These are phyloP conservation scores for Erythrobasidium hasegawianum DNA, from an alignment of 1,284 basidiomycete species.

Conservation along the genomic window DNA sequence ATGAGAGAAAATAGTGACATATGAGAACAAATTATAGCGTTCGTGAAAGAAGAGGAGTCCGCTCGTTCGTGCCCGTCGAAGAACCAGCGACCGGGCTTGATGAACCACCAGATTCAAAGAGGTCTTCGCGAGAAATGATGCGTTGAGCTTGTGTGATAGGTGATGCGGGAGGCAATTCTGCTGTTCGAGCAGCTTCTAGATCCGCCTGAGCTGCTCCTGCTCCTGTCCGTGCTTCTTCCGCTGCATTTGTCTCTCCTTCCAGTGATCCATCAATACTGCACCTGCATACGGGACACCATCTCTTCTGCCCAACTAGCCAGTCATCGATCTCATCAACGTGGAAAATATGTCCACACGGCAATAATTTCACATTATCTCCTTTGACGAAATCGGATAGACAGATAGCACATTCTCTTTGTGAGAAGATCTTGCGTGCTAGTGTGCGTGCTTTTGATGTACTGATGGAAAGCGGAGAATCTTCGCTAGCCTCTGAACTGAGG, in stretches of 20 bases:
- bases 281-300: slow-evolving; percentile 49
- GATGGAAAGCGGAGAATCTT: neutral
- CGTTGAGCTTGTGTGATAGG: slow-evolving; percentile 5
- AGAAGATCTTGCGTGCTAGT: slow-evolving; percentile 30
- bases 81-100: slow-evolving; percentile 14
- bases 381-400: slow-evolving; percentile 77
- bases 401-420: slow-evolving; percentile 64
- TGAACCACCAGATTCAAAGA: neutral
- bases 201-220: too few relatives aligned
- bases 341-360: slow-evolving; percentile 86
- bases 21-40: too few relatives aligned
- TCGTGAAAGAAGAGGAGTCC: slow-evolving; percentile 14
- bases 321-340: slow-evolving; percentile 76
- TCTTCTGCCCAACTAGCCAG: slow-evolving; percentile 84
- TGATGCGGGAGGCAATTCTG: neutral
- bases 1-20: too few relatives aligned
- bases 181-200: neutral
- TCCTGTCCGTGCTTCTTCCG: too few relatives aligned
- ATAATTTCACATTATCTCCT: slow-evolving; percentile 78
- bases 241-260: too few relatives aligned
- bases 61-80: slow-evolving; percentile 16
- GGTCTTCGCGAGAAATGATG: slow-evolving; percentile 15
- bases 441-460: slow-evolving; percentile 7
- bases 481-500: neutral
- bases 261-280: slow-evolving; percentile 4